Percentiles rank a stretch among this genome's conserved stretches.
Evolutionary conservation across 306 rosid genomes (phyloP).

Genomic region (Trichosanthes truncata): DNA sequence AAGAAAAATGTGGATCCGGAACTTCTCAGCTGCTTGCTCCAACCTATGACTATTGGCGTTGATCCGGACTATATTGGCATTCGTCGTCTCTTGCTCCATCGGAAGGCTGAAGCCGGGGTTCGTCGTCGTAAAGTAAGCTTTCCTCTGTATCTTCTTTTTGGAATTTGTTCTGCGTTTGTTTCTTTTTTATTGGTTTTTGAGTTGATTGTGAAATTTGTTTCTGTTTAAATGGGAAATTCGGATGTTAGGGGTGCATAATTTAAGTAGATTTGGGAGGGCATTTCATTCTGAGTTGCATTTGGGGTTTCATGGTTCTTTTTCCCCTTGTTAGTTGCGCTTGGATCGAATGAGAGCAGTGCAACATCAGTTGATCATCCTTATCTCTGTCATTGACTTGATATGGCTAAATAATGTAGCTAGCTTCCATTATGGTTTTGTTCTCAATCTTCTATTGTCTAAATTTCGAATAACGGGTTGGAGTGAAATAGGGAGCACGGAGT

Average conservation of each 20-base stretch:
- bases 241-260: background rate
- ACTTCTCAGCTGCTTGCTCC: conserved; percentile 62
- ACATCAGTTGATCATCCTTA: background rate
- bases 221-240: background rate
- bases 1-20: conserved; percentile 47
- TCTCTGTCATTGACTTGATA: background rate
- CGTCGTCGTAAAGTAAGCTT: conserved; percentile 54
- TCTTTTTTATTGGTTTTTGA: background rate
- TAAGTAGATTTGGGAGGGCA: background rate
- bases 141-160: background rate
- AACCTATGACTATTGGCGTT: conserved; percentile 40
- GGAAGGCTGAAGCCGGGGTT: conserved; percentile 54
- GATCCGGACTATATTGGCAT: conserved; percentile 56
- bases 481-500: background rate
- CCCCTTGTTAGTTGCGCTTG: background rate
- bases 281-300: background rate
- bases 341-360: background rate
- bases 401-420: background rate
- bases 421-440: background rate
- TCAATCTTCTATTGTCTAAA: background rate
- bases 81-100: conserved; percentile 69
- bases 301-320: background rate
- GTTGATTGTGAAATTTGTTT: background rate
- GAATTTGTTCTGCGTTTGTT: background rate
- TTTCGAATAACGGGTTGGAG: background rate